phyloP scores from a whole-genome alignment of 176 grass and related monocot species.

The Hyparrhenia diplandra region DNA sequence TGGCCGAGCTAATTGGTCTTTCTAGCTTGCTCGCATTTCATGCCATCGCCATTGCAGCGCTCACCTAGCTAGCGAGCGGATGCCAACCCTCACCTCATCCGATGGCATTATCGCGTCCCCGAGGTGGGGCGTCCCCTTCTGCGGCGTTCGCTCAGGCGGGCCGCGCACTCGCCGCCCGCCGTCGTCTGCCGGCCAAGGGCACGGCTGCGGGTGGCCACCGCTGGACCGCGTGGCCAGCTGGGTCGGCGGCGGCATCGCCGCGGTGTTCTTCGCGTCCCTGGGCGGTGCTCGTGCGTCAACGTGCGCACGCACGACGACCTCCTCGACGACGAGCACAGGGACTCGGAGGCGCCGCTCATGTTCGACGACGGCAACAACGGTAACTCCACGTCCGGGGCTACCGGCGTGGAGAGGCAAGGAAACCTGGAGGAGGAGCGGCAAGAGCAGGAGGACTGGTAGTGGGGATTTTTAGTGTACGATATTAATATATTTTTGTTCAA shows the following conservation, averaged over 20 bases:
- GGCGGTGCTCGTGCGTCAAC: constrained; percentile 73
- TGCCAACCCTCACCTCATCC: constrained; percentile 34
- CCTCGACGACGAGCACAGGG: constrained; percentile 44
- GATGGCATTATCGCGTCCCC: constrained; percentile 23
- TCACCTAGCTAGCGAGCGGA: not conserved
- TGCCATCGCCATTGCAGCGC: not conserved
- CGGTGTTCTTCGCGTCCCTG: constrained; percentile 73
- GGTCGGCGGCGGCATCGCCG: constrained; percentile 69
- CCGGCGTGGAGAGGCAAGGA: not conserved
- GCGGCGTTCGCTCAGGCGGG: constrained; percentile 5
- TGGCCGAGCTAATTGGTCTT: not conserved
- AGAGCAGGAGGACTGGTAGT: constrained; percentile 11
- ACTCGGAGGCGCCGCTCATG: constrained; percentile 48
- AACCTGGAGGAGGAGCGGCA: constrained; percentile 22
- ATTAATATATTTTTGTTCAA: not conserved
- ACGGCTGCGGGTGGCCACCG: constrained; percentile 40
- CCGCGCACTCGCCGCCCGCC: constrained; percentile 25
- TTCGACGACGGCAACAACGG: constrained; percentile 30
- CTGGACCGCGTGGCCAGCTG: constrained; percentile 60
- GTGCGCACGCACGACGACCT: constrained; percentile 66
- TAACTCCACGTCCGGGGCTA: not conserved
- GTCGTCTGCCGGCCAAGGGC: not conserved
- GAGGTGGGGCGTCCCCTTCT: constrained; percentile 21
- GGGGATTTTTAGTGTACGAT: constrained; percentile 9
- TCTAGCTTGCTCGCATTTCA: not conserved